phyloP scores from a whole-genome alignment of 2,329 filamentous ascomycete genomes.

The Phaeosphaeriaceae sp. region DNA sequence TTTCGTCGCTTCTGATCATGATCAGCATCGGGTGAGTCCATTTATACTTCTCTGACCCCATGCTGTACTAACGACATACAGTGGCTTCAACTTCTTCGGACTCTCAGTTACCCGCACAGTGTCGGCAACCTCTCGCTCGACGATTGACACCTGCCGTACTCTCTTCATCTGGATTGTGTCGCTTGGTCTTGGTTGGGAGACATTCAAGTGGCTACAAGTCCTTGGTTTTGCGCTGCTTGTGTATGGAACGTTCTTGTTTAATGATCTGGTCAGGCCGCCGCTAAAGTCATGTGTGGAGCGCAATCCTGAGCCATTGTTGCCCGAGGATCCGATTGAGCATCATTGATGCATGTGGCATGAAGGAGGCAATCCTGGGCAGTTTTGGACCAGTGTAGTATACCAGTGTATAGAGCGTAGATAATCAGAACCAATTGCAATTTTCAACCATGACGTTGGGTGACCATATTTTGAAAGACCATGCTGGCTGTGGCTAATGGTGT shows the following conservation, averaged over 20 bases:
- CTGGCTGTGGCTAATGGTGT: too few relatives aligned
- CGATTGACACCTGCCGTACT: slow-evolving; percentile 96
- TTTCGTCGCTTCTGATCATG: slow-evolving; percentile 91
- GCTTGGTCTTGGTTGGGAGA: slow-evolving; percentile 92
- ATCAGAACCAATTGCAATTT: too few relatives aligned
- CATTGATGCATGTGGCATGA: slow-evolving; percentile 20
- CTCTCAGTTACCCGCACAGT: slow-evolving; percentile 89
- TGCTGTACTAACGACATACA: slow-evolving; percentile 47
- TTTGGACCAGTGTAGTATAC: background rate
- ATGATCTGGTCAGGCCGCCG: slow-evolving; percentile 87
- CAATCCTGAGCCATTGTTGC: slow-evolving; percentile 68
- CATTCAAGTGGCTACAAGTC: slow-evolving; percentile 97
- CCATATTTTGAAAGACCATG: too few relatives aligned
- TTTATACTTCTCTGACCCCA: slow-evolving; percentile 2
- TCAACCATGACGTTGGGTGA: too few relatives aligned
- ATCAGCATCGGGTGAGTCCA: slow-evolving; percentile 85
- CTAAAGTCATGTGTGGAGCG: slow-evolving; percentile 68
- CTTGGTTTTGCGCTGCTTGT: slow-evolving; percentile 86
- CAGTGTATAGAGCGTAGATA: too few relatives aligned
- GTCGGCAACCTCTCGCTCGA: slow-evolving; percentile 90
- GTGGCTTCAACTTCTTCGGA: slow-evolving; percentile 98
- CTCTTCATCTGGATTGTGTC: slow-evolving; percentile 98
- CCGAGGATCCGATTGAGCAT: slow-evolving; percentile 86
- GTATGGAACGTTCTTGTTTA: slow-evolving; percentile 96
- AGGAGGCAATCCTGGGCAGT: background rate